These are phyloP conservation scores for Ustilago crameri DNA, from an alignment of 1,284 basidiomycete species.

Conservation along the genomic window DNA sequence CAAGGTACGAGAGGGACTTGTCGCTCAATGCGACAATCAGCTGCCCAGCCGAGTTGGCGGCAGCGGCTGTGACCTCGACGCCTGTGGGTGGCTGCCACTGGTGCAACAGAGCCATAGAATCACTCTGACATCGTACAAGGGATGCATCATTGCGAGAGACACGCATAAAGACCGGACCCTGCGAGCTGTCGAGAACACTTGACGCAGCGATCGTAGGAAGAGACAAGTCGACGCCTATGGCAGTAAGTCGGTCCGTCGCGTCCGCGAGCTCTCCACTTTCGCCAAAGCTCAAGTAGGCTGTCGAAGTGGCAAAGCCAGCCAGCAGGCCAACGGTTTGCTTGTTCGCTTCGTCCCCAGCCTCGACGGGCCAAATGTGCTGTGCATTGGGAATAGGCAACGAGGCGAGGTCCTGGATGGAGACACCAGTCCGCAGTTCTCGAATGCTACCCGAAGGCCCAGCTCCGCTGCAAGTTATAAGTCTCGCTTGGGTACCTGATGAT, in stretches of 20 bases:
- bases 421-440: conserved; percentile 84
- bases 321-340: conserved; percentile 30
- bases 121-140: conserved; percentile 17
- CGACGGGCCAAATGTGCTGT: conserved; percentile 31
- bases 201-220: conserved; percentile 24
- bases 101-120: conserved; percentile 2
- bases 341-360: conserved; percentile 9
- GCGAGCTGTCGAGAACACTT: conserved; percentile 2
- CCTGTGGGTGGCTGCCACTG: conserved; percentile 23
- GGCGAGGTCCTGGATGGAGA: conserved; percentile 77
- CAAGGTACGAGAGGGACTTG: conserved; percentile 74
- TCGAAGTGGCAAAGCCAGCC: conserved; percentile 28
- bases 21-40: conserved; percentile 76
- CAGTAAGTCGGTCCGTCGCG: conserved; percentile 20
- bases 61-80: conserved; percentile 29
- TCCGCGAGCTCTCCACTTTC: conserved; percentile 31
- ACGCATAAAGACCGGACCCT: conserved; percentile 11
- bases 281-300: conserved; percentile 29
- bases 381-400: conserved; percentile 28
- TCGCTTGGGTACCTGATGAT: conserved; percentile 71
- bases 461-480: conserved; percentile 90
- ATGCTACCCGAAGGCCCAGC: conserved; percentile 82
- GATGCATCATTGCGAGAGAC: conserved; percentile 12
- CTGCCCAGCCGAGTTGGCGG: conserved; percentile 74
- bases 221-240: conserved; percentile 8